Base-by-base conservation (phyloP, 2,329 filamentous ascomycete genomes). In the Phialocephala subalpina region DNA sequence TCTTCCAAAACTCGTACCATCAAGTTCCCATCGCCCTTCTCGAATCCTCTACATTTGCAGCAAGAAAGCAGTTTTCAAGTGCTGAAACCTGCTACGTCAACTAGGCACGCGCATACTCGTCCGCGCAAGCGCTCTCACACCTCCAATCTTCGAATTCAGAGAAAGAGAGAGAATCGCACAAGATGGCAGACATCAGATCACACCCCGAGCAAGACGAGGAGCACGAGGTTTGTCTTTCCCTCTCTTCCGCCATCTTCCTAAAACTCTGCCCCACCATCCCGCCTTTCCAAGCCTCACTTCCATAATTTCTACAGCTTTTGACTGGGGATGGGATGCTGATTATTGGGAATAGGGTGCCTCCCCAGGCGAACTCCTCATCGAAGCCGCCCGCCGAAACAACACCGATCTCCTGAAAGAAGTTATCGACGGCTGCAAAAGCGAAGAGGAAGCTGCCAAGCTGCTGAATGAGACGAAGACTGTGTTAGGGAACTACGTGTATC, bases 381-480 rank as follows among this genome's bases (percentile, higher is more conserved):
- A 97, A 83, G 93, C 96, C 74, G 97, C 92, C 82, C 93, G 95
- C 68, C 88, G 94, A 76, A 95, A 98, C 85, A 97, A 98, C 81
- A 90, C 90, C 72, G 90, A 95, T 62, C 88, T 98, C 67, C 88
- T 98, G 64, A 81, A 87, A 73, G 90, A 96, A 74, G 86, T 94
- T 64, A 84, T 97, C 72, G 80, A 82, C 65, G 88, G 90, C 18
- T 77, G 78, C 69, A 78, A 81, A 62, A 77, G 82, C 8, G 80
- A 84, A 62, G 84, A 87, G 66, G 84, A 92, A 74, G 88, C 93
- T 67, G 89, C 94, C 38, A 79, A 86, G 59, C 89, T 97, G 71
- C 88, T 99, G 78, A 99, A 99, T 83, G 86, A 87, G 57, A 92
- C 94, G 59, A 92, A 88, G 55, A 94, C 96, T 74, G 89, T 94